Evolutionary conservation across 306 rosid species (phyloP).

Genomic region (Cajanus cajan): DNA sequence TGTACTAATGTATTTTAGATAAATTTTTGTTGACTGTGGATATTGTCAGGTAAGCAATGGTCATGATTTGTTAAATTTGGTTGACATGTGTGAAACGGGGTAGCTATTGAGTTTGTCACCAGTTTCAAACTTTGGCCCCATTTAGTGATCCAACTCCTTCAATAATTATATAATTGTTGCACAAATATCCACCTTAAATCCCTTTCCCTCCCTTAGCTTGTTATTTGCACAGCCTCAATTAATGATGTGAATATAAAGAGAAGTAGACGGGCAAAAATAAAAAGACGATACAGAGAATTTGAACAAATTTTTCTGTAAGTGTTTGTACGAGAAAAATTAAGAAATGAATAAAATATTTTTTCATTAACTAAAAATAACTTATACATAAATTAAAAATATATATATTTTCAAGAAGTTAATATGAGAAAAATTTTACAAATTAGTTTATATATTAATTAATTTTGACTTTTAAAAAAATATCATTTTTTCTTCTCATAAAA

Average conservation of each 20-base stretch:
- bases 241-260: neutral
- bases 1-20: conserved; percentile 37
- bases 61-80: conserved; percentile 55
- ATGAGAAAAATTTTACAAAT: too few relatives aligned
- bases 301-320: too few relatives aligned
- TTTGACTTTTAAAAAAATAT: too few relatives aligned
- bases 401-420: too few relatives aligned
- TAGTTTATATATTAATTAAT: too few relatives aligned
- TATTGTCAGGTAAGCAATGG: conserved; percentile 47
- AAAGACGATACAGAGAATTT: too few relatives aligned
- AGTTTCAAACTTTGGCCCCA: conserved; percentile 45
- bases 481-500: too few relatives aligned
- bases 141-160: conserved; percentile 26
- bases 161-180: neutral
- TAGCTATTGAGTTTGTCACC: conserved; percentile 33
- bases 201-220: neutral
- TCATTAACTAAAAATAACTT: too few relatives aligned
- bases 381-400: too few relatives aligned
- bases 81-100: conserved; percentile 42
- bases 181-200: neutral
- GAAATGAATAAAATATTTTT: too few relatives aligned
- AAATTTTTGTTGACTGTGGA: conserved; percentile 47
- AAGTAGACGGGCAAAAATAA: neutral
- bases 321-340: too few relatives aligned
- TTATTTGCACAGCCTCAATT: neutral